Conservation (phyloP, 2,329 filamentous ascomycete species). For the Fusarium abutilonis region DNA sequence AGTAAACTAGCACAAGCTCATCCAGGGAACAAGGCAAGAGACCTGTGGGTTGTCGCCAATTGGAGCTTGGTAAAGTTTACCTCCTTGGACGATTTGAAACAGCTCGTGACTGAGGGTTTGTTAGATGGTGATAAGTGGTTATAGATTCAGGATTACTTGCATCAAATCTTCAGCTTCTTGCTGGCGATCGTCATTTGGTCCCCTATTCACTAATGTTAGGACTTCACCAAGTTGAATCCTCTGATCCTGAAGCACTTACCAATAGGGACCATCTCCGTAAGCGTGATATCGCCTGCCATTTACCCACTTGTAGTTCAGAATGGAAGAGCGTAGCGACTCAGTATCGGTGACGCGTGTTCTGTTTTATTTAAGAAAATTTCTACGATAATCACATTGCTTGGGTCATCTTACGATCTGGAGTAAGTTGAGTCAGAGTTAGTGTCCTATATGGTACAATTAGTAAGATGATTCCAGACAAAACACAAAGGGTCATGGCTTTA, state of each 20-base stretch:
- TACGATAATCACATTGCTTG: not conserved
- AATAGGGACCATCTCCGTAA: constrained; percentile 26
- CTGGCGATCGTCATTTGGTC: constrained; percentile 27
- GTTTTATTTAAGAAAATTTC: not conserved
- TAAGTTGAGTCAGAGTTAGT: constrained; percentile 26
- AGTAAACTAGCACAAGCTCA: not conserved
- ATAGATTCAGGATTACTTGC: not conserved
- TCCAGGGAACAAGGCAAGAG: accelerated
- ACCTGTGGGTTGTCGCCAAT: constrained; percentile 23
- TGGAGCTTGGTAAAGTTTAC: constrained; percentile 24
- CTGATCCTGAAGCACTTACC: not conserved
- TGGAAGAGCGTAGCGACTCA: constrained; percentile 21
- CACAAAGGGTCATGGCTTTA: not conserved
- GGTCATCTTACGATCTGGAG: constrained; percentile 11
- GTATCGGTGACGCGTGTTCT: constrained; percentile 23
- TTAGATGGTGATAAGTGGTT: not conserved
- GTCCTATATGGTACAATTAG: constrained; percentile 12
- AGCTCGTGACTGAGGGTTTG: constrained; percentile 4
- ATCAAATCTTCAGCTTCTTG: constrained; percentile 34
- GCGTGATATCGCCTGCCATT: constrained; percentile 25
- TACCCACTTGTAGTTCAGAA: constrained; percentile 31
- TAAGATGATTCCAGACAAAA: not conserved
- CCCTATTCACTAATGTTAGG: not conserved
- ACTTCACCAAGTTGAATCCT: accelerated
- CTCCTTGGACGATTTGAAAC: constrained; percentile 18